Evolutionary conservation across 2,329 filamentous ascomycete species (phyloP), one percentile per base, ranked within the genome.

Genomic region (Sclerotinia sclerotiorum): DNA sequence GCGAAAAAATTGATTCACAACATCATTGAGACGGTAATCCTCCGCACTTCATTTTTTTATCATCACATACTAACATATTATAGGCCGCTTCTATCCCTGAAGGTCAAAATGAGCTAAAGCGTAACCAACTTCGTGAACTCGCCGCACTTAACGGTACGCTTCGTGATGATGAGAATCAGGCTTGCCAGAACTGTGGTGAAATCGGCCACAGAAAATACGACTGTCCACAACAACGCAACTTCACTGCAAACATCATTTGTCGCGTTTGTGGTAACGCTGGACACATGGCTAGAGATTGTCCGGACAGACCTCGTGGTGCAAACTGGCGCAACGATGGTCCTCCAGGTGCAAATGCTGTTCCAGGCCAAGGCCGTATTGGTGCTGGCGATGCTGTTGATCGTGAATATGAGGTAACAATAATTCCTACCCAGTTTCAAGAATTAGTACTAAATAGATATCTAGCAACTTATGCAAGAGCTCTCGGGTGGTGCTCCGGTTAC

Each of bases 131-230:
- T 68, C 92, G 95, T 81, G 95, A 99, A 80, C 91, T 99, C 73
- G 95, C 95, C 55, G 93, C 95, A 35, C 90, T 99, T 76, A 99
- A 99, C 88, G 95, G 95, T 87, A 99, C 95, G 11, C 89, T 99
- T 27, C 94, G 95, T 83, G 95, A 99, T 78, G 95, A 99, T 77
- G 95, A 99, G 80, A 99, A 99, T 81, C 95, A 99, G 80, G 95
- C 95, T 73, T 99, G 95, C 82, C 95, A 99, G 83, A 99, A 99
- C 84, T 99, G 92, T 81, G 95, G 95, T 75, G 93, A 98, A 85
- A 99, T 99, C 73, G 95, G 95, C 70, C 95, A 99, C 81, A 90
- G 95, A 81, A 99, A 99, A 82, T 98, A 97, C 79, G 95, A 99
- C 79, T 99, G 95, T 76, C 95, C 95, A 19, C 93, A 99, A 82